These are phyloP conservation scores for Komagataella phaffii DNA, from an alignment of 805 yeast genomes.

Conservation along the genomic window DNA sequence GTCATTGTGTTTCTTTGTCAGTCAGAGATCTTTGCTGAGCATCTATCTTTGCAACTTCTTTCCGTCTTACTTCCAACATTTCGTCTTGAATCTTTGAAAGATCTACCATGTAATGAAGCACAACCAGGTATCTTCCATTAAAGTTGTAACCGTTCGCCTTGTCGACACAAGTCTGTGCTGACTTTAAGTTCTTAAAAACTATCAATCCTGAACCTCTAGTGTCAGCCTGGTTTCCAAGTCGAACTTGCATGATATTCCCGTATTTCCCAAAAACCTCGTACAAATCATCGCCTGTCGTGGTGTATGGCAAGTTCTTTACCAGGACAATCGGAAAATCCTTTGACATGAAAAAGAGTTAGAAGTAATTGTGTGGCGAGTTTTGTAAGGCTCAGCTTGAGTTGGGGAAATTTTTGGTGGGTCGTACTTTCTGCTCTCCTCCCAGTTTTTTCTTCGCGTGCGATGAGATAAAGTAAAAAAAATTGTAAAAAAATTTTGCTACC, in stretches of 20 bases:
- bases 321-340: constrained; percentile 22
- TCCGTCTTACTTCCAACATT: not conserved
- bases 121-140: constrained; percentile 44
- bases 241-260: constrained; percentile 43
- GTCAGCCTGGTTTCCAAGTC: constrained; percentile 24
- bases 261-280: constrained; percentile 39
- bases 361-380: not conserved
- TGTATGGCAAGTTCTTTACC: constrained; percentile 47
- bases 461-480: not conserved
- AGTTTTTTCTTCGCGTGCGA: not conserved
- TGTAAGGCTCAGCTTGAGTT: not conserved
- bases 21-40: not conserved
- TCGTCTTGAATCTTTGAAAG: constrained; percentile 13
- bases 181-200: constrained; percentile 31
- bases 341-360: not conserved
- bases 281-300: constrained; percentile 28
- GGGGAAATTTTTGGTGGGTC: not conserved
- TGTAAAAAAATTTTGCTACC: not conserved
- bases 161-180: constrained; percentile 37
- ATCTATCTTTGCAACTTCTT: not conserved
- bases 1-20: not conserved
- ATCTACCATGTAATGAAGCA: constrained; percentile 32
- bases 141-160: constrained; percentile 48
- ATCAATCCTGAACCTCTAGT: constrained; percentile 42
- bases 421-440: not conserved